A percentile compares a stretch with the other conserved stretches of the same genome.
Conservation (phyloP, 2,329 filamentous ascomycete species). For the Calcarisporium arbuscula region DNA sequence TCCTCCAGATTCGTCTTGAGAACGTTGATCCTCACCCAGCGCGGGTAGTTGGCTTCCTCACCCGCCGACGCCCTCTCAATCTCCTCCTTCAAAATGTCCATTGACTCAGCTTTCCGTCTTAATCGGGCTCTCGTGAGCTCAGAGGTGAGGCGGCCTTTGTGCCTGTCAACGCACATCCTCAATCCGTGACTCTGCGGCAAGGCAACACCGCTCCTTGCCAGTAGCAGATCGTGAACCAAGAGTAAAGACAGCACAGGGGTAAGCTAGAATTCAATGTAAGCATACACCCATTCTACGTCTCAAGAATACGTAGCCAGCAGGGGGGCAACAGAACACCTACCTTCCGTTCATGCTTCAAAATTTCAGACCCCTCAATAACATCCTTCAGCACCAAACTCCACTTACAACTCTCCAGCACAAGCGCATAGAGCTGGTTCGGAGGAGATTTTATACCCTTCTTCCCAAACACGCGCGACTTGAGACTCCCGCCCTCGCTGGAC, state of each 20-base stretch:
- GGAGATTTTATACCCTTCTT: constrained; percentile 70
- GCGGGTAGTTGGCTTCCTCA: constrained; percentile 59
- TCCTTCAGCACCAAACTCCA: constrained; percentile 84
- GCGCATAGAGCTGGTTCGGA: constrained; percentile 76
- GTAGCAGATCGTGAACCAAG: constrained; percentile 77
- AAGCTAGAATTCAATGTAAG: constrained; percentile 59
- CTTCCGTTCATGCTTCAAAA: constrained; percentile 79
- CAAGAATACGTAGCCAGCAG: not conserved
- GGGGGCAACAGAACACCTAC: constrained; percentile 37
- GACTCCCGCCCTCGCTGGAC: constrained; percentile 57
- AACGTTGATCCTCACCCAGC: constrained; percentile 87
- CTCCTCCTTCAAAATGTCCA: constrained; percentile 58
- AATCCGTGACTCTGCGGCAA: constrained; percentile 75
- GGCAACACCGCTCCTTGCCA: constrained; percentile 76
- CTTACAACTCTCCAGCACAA: constrained; percentile 82
- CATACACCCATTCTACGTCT: too few relatives aligned
- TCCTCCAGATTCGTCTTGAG: constrained; percentile 64
- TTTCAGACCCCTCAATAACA: constrained; percentile 73
- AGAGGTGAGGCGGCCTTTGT: constrained; percentile 73
- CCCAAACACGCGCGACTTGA: constrained; percentile 80
- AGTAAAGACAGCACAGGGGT: constrained; percentile 74
- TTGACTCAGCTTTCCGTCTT: constrained; percentile 59
- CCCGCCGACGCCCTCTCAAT: constrained; percentile 46
- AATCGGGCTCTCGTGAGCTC: constrained; percentile 79
- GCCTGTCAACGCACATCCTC: constrained; percentile 65